A percentile compares a stretch with the other conserved stretches of the same genome.
Conservation (phyloP, 1,139 yeast species). For the Candida freyschussii region DNA sequence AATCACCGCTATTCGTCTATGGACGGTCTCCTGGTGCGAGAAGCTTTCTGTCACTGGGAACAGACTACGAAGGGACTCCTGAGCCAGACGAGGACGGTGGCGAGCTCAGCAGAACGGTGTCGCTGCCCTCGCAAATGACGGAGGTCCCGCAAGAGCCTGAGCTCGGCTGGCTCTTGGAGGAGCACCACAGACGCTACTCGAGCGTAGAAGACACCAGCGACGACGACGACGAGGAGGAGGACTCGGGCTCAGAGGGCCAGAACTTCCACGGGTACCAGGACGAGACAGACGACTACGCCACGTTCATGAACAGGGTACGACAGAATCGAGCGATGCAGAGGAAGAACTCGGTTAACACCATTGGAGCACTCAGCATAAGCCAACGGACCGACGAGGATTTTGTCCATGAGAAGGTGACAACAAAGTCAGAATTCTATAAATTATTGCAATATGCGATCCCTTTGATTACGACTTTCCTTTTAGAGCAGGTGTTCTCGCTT, state of each 20-base stretch:
- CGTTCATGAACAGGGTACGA: constrained; percentile 25
- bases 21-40: constrained; percentile 53
- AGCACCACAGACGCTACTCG: constrained; percentile 56
- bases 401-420: constrained; percentile 42
- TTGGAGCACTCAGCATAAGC: constrained; percentile 21
- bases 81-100: constrained; percentile 41
- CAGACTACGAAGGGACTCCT: constrained; percentile 31
- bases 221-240: constrained; percentile 18
- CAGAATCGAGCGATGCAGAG: constrained; percentile 23
- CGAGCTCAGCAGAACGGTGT: constrained; percentile 35
- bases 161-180: constrained; percentile 62
- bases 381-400: constrained; percentile 35
- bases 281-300: constrained; percentile 27
- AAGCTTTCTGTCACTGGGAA: constrained; percentile 51
- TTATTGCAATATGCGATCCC: constrained; percentile 57
- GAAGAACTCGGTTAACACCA: constrained; percentile 30
- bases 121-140: constrained; percentile 60
- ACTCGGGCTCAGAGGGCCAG: constrained; percentile 19
- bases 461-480: constrained; percentile 57
- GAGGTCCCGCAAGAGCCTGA: constrained; percentile 41
- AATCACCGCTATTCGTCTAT: constrained; percentile 60
- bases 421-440: constrained; percentile 41
- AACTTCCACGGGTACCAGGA: constrained; percentile 38
- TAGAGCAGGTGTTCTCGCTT: constrained; percentile 69
- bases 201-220: constrained; percentile 28